A percentile compares a stretch with the other conserved stretches of the same genome.
phyloP scores from a whole-genome alignment of 2,329 filamentous ascomycete species.

The Biscogniauxia sp. region DNA sequence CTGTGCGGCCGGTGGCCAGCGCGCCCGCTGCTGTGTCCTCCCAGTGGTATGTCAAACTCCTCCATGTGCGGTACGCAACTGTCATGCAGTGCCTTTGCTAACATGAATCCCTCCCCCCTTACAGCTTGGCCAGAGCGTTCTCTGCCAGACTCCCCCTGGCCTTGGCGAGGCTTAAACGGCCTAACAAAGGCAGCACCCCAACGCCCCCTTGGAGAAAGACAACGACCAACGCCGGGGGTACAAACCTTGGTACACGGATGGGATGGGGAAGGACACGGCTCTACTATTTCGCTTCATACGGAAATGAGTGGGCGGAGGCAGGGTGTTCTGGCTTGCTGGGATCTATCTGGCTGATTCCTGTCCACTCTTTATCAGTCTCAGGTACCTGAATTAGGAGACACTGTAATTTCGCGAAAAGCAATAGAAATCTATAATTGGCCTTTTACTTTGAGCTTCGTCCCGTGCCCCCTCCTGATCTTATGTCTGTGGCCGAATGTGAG shows the following conservation, averaged over 20 bases:
- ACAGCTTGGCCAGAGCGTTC: constrained; percentile 31
- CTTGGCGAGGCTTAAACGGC: constrained; percentile 17
- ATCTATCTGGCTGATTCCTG: background rate
- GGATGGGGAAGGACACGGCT: background rate
- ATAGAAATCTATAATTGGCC: background rate
- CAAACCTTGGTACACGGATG: background rate
- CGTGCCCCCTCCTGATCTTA: too few relatives aligned
- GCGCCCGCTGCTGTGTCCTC: constrained; percentile 51
- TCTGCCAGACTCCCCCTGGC: constrained; percentile 34
- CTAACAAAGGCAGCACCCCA: background rate
- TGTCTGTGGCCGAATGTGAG: too few relatives aligned
- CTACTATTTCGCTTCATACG: background rate
- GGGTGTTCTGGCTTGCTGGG: background rate
- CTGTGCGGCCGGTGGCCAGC: constrained; percentile 43
- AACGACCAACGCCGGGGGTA: background rate
- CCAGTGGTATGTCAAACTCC: constrained; percentile 37
- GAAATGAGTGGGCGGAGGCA: background rate
- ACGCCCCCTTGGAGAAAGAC: background rate
- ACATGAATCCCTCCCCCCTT: constrained; percentile 1
- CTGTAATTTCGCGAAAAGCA: background rate
- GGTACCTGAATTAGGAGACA: background rate
- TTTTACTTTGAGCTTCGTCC: background rate
- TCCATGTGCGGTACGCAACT: background rate
- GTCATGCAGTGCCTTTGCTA: background rate
- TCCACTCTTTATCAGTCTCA: background rate